Evolutionary conservation across 345 rosid species (phyloP).

Genomic region (Lumnitzera littorea): DNA sequence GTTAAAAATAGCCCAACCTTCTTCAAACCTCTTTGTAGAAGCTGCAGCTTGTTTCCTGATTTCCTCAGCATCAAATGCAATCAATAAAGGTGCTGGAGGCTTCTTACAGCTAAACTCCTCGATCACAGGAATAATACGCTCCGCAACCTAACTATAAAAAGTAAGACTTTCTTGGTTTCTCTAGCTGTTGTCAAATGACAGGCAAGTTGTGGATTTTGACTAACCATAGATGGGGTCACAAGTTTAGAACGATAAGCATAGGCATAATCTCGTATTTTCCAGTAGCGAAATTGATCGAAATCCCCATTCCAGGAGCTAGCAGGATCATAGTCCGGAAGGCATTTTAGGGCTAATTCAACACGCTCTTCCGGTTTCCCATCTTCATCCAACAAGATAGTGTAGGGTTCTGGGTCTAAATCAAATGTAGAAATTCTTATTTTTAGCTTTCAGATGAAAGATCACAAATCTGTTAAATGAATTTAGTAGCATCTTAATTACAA

Average conservation of each 20-base stretch:
- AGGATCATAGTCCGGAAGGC: slow-evolving; percentile 62
- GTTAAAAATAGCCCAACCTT: slow-evolving; percentile 35
- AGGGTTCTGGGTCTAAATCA: slow-evolving; percentile 50
- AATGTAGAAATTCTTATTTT: background rate
- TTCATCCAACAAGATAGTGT: slow-evolving; percentile 39
- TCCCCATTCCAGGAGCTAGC: slow-evolving; percentile 32
- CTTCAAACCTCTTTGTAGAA: slow-evolving; percentile 71
- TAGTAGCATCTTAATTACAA: too few species aligned
- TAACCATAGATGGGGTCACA: slow-evolving; percentile 61
- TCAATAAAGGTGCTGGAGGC: slow-evolving; percentile 53
- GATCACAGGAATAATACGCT: slow-evolving; percentile 40
- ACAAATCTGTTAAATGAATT: too few species aligned
- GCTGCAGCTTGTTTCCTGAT: slow-evolving; percentile 74
- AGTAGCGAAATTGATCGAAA: slow-evolving; percentile 40
- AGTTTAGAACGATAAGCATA: slow-evolving; percentile 70
- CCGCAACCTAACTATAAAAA: slow-evolving; percentile 52
- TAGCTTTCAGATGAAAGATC: too few species aligned
- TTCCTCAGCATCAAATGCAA: slow-evolving; percentile 51
- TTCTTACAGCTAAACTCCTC: slow-evolving; percentile 49
- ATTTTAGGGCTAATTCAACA: slow-evolving; percentile 55
- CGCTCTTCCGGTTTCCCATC: slow-evolving; percentile 58
- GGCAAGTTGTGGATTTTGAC: slow-evolving; percentile 7
- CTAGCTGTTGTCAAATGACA: background rate
- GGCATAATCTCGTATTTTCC: slow-evolving; percentile 90
- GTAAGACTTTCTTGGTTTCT: slow-evolving; percentile 1